Evolutionary conservation across 2,329 filamentous ascomycete species (phyloP).

Genomic region (Ramularia collo-cygni): DNA sequence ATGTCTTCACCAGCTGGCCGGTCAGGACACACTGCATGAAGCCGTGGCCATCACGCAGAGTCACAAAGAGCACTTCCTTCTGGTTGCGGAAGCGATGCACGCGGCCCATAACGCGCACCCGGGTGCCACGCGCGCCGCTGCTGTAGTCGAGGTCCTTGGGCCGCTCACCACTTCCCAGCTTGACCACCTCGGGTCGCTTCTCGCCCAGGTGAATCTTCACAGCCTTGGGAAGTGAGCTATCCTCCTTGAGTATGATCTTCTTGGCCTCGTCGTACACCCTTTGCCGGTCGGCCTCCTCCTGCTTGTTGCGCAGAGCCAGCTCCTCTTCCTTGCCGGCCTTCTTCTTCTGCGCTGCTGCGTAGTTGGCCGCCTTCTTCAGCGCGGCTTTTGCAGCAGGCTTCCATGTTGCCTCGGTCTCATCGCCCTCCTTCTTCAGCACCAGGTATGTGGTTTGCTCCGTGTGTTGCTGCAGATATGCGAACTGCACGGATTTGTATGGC

Average conservation of each 20-base stretch:
- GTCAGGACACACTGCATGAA: conserved; percentile 78
- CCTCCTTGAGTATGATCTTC: conserved; percentile 65
- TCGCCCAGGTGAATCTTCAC: conserved; percentile 69
- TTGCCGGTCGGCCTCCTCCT: conserved; percentile 64
- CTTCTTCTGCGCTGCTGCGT: conserved; percentile 70
- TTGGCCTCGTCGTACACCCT: conserved; percentile 74
- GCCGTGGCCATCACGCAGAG: conserved; percentile 76
- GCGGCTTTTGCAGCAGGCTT: conserved; percentile 78
- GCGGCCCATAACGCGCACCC: conserved; percentile 73
- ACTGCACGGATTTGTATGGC: conserved; percentile 75
- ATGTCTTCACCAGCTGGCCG: conserved; percentile 81
- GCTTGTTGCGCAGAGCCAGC: conserved; percentile 62
- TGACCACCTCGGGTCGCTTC: conserved; percentile 54
- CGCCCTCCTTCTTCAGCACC: conserved; percentile 58
- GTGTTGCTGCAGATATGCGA: conserved; percentile 64
- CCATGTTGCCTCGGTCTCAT: conserved; percentile 63
- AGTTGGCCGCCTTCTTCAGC: conserved; percentile 74
- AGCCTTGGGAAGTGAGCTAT: conserved; percentile 64
- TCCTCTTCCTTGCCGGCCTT: conserved; percentile 75
- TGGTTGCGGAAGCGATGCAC: conserved; percentile 76
- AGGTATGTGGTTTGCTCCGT: conserved; percentile 58
- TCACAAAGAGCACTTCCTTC: conserved; percentile 80
- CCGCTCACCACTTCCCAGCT: conserved; percentile 45
- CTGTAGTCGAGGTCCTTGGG: conserved; percentile 46
- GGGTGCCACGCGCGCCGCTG: conserved; percentile 55